Evolutionary conservation across 1,284 basidiomycete genomes (phyloP).

Genomic region (Cryptococcus floricola): DNA sequence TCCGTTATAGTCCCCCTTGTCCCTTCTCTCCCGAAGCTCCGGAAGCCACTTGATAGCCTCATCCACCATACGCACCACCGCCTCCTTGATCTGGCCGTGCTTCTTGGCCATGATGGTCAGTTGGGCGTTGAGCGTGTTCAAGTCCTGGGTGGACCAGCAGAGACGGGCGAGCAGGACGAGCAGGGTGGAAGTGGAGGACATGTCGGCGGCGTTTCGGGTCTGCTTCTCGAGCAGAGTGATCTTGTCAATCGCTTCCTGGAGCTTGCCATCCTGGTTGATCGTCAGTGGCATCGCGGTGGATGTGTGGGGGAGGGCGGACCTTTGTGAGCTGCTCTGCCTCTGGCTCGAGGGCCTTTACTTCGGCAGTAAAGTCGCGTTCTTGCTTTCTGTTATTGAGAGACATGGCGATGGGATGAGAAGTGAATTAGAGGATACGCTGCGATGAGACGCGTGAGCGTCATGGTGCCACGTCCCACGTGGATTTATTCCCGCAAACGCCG

Average conservation of each 20-base stretch:
- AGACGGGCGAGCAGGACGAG: conserved; percentile 69
- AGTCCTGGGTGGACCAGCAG: conserved; percentile 62
- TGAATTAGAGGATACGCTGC: neutral
- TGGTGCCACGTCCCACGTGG: neutral
- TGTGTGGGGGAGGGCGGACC: conserved; percentile 29
- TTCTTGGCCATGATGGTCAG: conserved; percentile 82
- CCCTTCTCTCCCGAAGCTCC: conserved; percentile 55
- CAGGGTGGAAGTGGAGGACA: conserved; percentile 81
- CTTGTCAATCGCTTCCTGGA: conserved; percentile 84
- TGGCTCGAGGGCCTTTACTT: conserved; percentile 53
- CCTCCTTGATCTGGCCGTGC: conserved; percentile 92
- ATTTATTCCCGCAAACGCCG: neutral
- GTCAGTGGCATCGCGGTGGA: conserved; percentile 7
- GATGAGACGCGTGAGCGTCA: conserved; percentile 13
- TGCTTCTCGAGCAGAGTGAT: conserved; percentile 90
- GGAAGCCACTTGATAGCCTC: conserved; percentile 74
- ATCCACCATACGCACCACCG: conserved; percentile 86
- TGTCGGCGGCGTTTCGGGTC: conserved; percentile 92
- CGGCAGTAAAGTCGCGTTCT: conserved; percentile 55
- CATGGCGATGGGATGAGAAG: conserved; percentile 20
- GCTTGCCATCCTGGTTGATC: conserved; percentile 58
- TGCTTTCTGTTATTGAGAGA: conserved; percentile 51
- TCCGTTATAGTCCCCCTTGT: conserved; percentile 51
- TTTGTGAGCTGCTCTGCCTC: conserved; percentile 51
- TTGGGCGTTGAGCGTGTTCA: conserved; percentile 66